Conservation (phyloP, 2,329 filamentous ascomycete genomes). For the Nemania serpens region DNA sequence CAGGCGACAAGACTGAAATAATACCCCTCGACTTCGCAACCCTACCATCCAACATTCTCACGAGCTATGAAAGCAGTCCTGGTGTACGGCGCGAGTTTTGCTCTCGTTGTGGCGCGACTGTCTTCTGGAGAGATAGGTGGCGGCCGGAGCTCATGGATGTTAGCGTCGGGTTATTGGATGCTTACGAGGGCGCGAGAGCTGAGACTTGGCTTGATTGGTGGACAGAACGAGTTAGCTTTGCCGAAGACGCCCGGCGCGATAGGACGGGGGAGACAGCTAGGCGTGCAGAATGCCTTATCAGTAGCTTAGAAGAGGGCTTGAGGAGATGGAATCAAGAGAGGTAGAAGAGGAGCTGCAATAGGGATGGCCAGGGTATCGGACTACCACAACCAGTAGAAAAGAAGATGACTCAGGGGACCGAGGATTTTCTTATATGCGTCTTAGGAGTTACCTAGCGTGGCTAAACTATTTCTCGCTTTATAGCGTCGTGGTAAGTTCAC, state of each 20-base stretch:
- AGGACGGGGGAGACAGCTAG: slow-evolving; percentile 37
- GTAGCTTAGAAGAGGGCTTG: slow-evolving; percentile 33
- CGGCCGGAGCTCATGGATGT: slow-evolving; percentile 65
- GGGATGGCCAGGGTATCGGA: no score
- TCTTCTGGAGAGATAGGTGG: slow-evolving; percentile 63
- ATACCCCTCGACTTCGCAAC: slow-evolving; percentile 43
- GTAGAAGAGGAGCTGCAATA: not conserved
- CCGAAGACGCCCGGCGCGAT: slow-evolving; percentile 52
- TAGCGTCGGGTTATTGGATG: slow-evolving; percentile 62
- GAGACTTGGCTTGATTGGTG: slow-evolving; percentile 68
- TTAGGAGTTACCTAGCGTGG: no score
- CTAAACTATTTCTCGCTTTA: no score
- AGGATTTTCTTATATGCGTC: no score
- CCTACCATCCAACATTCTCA: slow-evolving; percentile 51
- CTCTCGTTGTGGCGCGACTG: slow-evolving; percentile 62
- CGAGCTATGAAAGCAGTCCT: slow-evolving; percentile 56
- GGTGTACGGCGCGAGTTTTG: slow-evolving; percentile 66
- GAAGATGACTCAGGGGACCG: no score
- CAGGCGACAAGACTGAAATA: not conserved
- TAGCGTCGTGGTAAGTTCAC: no score
- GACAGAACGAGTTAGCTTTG: slow-evolving; percentile 61
- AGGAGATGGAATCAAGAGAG: slow-evolving; percentile 7
- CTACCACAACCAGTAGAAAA: no score
- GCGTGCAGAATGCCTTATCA: slow-evolving; percentile 39
- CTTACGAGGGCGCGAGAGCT: slow-evolving; percentile 56